Conservation (phyloP, 2,329 filamentous ascomycete species). For the Botrytis hyacinthi region DNA sequence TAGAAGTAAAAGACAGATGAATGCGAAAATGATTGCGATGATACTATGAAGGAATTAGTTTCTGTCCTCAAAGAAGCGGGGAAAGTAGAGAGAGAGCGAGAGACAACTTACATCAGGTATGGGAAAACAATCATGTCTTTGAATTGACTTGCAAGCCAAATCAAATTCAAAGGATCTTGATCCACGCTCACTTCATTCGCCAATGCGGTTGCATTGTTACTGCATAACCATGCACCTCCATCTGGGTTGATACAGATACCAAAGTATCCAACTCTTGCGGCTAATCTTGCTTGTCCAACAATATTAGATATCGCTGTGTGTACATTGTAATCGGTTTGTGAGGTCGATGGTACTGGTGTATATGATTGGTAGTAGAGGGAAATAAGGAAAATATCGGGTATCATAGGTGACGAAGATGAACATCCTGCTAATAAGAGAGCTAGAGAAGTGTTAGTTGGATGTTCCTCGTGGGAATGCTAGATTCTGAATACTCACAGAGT, state of each 20-base stretch:
- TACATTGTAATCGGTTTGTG: slow-evolving; percentile 88
- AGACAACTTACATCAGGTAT: slow-evolving; percentile 75
- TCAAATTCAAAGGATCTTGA: slow-evolving; percentile 92
- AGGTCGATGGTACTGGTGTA: slow-evolving; percentile 74
- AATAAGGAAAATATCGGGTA: slow-evolving; percentile 94
- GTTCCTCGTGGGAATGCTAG: background rate
- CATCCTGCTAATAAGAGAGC: slow-evolving; percentile 90
- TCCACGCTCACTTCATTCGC: slow-evolving; percentile 86
- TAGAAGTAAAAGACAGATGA: slow-evolving; percentile 90
- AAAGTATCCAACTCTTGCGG: slow-evolving; percentile 95
- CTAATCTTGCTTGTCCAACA: slow-evolving; percentile 76
- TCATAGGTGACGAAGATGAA: slow-evolving; percentile 91
- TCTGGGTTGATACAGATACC: slow-evolving; percentile 95
- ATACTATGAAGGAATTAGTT: slow-evolving; percentile 57
- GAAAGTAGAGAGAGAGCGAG: background rate
- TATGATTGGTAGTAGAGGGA: slow-evolving; percentile 92
- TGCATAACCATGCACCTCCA: slow-evolving; percentile 88
- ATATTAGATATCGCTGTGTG: slow-evolving; percentile 86
- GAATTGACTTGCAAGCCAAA: slow-evolving; percentile 96
- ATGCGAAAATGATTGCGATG: slow-evolving; percentile 95
- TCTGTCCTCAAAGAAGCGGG: background rate
- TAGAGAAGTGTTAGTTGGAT: slow-evolving; percentile 42
- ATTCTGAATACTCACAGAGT: slow-evolving; percentile 65
- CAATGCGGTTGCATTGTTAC: slow-evolving; percentile 91
- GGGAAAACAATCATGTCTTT: slow-evolving; percentile 99